These are phyloP conservation scores for Discostella pseudostelligera DNA, from an alignment of 108 stramenopile genomes.

Conservation along the genomic window DNA sequence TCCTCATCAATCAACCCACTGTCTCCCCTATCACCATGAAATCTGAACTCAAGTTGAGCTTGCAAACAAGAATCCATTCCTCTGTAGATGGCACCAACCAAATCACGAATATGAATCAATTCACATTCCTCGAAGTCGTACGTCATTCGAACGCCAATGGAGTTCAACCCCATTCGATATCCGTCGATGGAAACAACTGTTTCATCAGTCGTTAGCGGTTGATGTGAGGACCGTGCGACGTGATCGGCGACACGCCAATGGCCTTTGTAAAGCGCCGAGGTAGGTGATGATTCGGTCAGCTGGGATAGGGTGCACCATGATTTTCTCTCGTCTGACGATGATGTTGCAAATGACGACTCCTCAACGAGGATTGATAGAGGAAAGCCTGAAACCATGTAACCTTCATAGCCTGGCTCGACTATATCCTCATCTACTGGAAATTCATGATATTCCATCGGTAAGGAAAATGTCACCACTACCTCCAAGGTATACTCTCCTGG, in stretches of 20 bases:
- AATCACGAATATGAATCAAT: conserved; percentile 40
- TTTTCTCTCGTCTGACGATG: conserved; percentile 2
- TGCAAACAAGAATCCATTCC: conserved; percentile 25
- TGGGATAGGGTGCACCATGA: conserved; percentile 24
- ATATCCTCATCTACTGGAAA: conserved; percentile 48
- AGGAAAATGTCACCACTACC: conserved; percentile 72
- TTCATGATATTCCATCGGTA: conserved; percentile 42
- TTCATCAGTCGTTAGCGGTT: conserved; percentile 39
- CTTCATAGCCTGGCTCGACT: conserved; percentile 66
- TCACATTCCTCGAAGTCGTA: conserved; percentile 42
- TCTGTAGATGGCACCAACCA: conserved; percentile 15
- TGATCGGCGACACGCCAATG: conserved; percentile 50
- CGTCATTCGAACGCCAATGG: conserved; percentile 60
- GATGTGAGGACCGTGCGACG: conserved; percentile 34
- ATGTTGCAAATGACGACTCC: conserved; percentile 14
- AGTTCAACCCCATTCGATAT: conserved; percentile 60
- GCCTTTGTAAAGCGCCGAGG: conserved; percentile 29
- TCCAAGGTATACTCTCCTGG: conserved; percentile 69
- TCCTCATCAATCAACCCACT: background rate
- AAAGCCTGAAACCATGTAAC: conserved; percentile 71
- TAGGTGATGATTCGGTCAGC: conserved; percentile 28
- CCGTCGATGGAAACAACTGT: conserved; percentile 45
- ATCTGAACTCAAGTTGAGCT: background rate
- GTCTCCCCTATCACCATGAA: conserved; percentile 1
- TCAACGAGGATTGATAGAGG: conserved; percentile 39